Conservation (phyloP, 2,329 filamentous ascomycete genomes). For the Penicillium sumatraense region DNA sequence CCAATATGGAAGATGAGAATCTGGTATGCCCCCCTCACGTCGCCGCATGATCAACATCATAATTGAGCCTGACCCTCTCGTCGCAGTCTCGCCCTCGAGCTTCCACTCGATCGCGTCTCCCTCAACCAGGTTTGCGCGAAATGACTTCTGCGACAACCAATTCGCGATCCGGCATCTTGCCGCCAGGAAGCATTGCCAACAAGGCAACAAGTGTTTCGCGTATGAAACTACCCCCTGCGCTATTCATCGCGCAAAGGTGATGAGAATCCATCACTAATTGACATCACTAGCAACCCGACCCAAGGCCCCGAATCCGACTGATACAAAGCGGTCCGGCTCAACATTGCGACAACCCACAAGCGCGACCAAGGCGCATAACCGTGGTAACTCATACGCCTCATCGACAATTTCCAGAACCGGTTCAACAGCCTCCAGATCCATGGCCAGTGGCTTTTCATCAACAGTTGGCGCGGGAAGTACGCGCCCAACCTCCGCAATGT, state of each 20-base stretch:
- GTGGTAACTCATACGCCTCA: conserved; percentile 40
- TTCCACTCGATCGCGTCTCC: conserved; percentile 36
- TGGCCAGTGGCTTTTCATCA: conserved; percentile 58
- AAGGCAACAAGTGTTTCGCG: conserved; percentile 52
- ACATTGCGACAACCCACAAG: conserved; percentile 38
- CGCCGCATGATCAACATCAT: conserved; percentile 16
- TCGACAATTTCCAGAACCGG: conserved; percentile 43
- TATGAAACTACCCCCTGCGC: conserved; percentile 27
- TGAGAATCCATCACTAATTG: conserved; percentile 39
- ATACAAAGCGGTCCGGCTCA: conserved; percentile 39
- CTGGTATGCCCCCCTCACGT: conserved; percentile 28
- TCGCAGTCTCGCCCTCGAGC: conserved; percentile 32
- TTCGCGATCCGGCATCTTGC: conserved; percentile 51
- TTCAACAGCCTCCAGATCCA: conserved; percentile 50
- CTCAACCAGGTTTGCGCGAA: conserved; percentile 50
- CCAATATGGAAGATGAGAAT: conserved; percentile 39
- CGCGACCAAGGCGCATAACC: conserved; percentile 49
- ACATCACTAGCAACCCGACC: conserved; percentile 46
- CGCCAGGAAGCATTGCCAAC: conserved; percentile 50
- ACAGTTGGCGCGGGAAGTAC: conserved; percentile 58
- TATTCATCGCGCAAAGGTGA: no score
- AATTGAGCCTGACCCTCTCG: not conserved
- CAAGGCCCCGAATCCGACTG: conserved; percentile 56
- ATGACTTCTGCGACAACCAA: conserved; percentile 60
- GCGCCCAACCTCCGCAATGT: conserved; percentile 52